Evolutionary conservation across 176 grass and related monocot species (phyloP).

Genomic region (Chloris gayana): DNA sequence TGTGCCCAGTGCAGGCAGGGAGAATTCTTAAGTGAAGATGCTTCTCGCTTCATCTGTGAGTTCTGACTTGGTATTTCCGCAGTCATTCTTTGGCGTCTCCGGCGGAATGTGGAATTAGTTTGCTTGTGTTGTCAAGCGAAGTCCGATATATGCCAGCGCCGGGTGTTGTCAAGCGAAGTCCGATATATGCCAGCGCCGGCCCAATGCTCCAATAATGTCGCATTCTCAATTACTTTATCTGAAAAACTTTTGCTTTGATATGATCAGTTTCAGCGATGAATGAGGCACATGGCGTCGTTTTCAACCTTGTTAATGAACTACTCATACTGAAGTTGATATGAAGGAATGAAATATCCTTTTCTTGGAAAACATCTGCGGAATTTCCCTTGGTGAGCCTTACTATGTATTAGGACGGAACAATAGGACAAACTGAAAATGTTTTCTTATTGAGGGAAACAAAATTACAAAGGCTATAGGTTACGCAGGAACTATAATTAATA

Average conservation of each 20-base stretch:
- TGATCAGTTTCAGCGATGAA: constrained; percentile 26
- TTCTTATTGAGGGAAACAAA: neutral
- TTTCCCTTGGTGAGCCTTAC: constrained; percentile 25
- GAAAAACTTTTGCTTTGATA: constrained; percentile 39
- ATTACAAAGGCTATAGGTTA: neutral
- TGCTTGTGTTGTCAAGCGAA: neutral
- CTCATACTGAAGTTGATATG: constrained; percentile 19
- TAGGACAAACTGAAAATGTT: neutral
- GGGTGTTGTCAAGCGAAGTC: constrained; percentile 14
- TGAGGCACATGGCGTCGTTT: constrained; percentile 8
- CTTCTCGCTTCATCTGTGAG: neutral
- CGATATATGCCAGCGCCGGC: constrained; percentile 2
- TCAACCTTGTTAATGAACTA: neutral
- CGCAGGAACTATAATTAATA: neutral
- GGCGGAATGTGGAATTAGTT: constrained; percentile 7
- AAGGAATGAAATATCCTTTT: constrained; percentile 11
- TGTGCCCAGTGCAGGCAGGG: neutral
- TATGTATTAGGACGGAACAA: neutral
- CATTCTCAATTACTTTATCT: constrained; percentile 8
- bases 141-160: constrained; percentile 21
- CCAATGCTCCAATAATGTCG: constrained; percentile 3
- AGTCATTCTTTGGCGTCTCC: constrained; percentile 33
- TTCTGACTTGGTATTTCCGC: constrained; percentile 44
- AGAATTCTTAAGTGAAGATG: constrained; percentile 16
- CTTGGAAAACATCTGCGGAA: constrained; percentile 15